A percentile compares a stretch with the other conserved stretches of the same genome.
These are phyloP conservation scores for Canna indica DNA, from an alignment of 176 grass and related monocot species.

Conservation along the genomic window DNA sequence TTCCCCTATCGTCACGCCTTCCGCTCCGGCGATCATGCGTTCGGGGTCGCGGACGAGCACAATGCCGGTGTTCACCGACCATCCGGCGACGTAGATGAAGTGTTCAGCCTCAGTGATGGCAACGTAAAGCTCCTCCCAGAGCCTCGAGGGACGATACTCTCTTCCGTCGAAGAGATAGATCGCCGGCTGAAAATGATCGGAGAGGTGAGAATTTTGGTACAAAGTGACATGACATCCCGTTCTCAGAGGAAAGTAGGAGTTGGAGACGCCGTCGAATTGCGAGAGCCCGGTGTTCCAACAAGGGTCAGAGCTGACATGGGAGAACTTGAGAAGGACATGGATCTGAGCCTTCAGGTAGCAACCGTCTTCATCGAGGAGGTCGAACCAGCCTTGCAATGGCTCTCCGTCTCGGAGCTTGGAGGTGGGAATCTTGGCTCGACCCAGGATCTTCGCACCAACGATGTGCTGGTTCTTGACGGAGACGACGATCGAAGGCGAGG, in stretches of 20 bases:
- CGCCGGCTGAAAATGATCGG: constrained; percentile 32
- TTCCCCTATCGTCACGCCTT: constrained; percentile 56
- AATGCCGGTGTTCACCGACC: constrained; percentile 62
- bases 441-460: constrained; percentile 36
- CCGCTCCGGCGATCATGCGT: constrained; percentile 42
- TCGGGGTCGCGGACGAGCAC: constrained; percentile 57
- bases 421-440: constrained; percentile 32
- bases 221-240: constrained; percentile 45
- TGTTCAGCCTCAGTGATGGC: constrained; percentile 51
- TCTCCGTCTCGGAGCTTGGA: constrained; percentile 24
- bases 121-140: constrained; percentile 64
- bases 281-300: constrained; percentile 46
- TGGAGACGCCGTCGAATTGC: constrained; percentile 32
- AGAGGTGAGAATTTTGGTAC: constrained; percentile 71
- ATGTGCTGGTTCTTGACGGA: constrained; percentile 54
- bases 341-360: constrained; percentile 30
- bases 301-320: constrained; percentile 33
- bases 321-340: constrained; percentile 31
- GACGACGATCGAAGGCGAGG: constrained; percentile 29
- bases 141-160: constrained; percentile 28
- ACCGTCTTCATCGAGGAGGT: constrained; percentile 36
- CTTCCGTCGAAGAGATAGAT: constrained; percentile 27
- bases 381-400: constrained; percentile 35
- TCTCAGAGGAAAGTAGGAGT: constrained; percentile 52
- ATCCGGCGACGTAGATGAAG: constrained; percentile 68